Evolutionary conservation across 306 rosid species (phyloP).

Genomic region (Senna tora): DNA sequence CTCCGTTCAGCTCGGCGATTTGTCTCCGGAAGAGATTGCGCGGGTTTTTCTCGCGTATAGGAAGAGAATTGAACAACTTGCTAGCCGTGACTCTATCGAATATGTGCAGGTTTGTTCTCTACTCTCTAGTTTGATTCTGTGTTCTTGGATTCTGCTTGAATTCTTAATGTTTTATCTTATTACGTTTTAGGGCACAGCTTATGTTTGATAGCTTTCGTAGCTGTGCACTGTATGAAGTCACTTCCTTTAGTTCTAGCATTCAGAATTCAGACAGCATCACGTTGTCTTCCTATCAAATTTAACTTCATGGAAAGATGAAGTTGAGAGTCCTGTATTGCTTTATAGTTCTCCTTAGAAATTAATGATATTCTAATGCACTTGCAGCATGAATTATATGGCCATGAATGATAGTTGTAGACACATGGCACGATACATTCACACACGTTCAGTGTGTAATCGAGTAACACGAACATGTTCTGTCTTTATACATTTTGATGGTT

Average conservation of each 20-base stretch:
- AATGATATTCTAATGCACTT: not conserved
- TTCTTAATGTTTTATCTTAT: not conserved
- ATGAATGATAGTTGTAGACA: too few species aligned
- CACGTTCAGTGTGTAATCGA: too few species aligned
- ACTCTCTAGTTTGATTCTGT: too few species aligned
- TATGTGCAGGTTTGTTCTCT: constrained; percentile 67
- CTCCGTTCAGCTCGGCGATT: constrained; percentile 60
- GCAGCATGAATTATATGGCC: not conserved
- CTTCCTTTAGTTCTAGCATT: not conserved
- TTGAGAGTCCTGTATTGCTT: too few species aligned
- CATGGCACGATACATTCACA: too few species aligned
- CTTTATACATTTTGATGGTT: too few species aligned
- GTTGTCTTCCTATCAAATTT: not conserved
- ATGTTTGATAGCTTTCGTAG: too few species aligned
- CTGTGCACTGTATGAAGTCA: not conserved
- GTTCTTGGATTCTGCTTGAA: not conserved
- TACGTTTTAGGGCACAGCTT: not conserved
- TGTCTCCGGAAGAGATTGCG: constrained; percentile 47
- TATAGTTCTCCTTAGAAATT: not conserved
- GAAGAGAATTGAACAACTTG: constrained; percentile 55
- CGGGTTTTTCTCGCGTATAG: constrained; percentile 49
- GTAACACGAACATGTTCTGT: too few species aligned
- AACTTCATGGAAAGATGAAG: not conserved
- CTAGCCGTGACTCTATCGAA: constrained; percentile 44
- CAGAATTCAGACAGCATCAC: not conserved